Conservation (phyloP, 148 eudicot species). For the Diospyros kaki region DNA sequence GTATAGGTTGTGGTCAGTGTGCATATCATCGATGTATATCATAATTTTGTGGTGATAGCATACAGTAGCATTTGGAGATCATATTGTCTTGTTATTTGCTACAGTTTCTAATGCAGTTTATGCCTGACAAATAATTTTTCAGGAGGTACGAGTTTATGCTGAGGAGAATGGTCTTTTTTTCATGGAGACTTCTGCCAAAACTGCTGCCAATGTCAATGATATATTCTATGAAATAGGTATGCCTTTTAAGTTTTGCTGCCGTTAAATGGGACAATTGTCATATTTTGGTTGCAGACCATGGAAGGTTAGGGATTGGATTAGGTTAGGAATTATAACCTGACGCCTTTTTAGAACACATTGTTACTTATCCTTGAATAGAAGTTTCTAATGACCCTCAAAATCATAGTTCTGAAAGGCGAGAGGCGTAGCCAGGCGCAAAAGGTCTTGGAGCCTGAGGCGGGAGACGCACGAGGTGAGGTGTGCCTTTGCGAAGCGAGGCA, state of each 20-base stretch:
- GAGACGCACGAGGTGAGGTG: no score
- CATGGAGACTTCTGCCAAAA: constrained; percentile 91
- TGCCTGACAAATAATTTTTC: constrained; percentile 15
- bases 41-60: neutral
- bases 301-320: neutral
- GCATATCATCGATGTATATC: no score
- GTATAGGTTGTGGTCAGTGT: no score
- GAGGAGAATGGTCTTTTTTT: constrained; percentile 90
- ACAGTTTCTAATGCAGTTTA: neutral
- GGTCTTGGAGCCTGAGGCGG: no score
- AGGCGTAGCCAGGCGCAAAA: no score
- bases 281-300: neutral
- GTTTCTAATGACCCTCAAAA: no score
- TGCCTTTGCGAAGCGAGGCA: no score
- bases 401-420: no score
- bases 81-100: neutral
- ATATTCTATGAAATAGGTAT: constrained; percentile 82
- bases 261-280: neutral
- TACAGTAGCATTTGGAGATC: neutral
- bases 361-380: no score
- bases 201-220: constrained; percentile 85
- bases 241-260: constrained; percentile 5
- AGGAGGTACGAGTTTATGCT: constrained; percentile 85
- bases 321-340: neutral
- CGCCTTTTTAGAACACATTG: no score